These are phyloP conservation scores for Chrysosphaeria jannelii DNA, from an alignment of 2,329 filamentous ascomycete genomes.

Conservation along the genomic window DNA sequence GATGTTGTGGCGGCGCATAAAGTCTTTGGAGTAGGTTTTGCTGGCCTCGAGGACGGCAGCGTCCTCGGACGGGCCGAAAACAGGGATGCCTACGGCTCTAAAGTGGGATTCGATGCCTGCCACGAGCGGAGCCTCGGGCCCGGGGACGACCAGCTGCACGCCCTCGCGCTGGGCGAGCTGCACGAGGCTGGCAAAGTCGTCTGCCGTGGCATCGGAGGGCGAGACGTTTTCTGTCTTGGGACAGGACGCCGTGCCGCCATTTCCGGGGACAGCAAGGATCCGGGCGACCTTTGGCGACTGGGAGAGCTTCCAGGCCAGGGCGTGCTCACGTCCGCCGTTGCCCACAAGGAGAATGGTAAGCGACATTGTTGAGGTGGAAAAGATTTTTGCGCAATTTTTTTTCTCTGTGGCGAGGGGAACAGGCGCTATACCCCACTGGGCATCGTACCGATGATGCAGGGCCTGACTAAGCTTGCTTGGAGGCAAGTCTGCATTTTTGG, in stretches of 20 bases:
- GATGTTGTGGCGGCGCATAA: slow-evolving; percentile 75
- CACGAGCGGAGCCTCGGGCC: slow-evolving; percentile 80
- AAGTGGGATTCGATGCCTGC: slow-evolving; percentile 73
- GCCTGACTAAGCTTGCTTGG: no score
- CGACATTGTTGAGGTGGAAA: slow-evolving; percentile 2
- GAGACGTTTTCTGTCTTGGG: slow-evolving; percentile 42
- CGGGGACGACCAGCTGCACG: slow-evolving; percentile 63
- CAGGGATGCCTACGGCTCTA: slow-evolving; percentile 37
- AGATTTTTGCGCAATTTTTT: no score
- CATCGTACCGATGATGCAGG: no score
- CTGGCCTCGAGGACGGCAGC: slow-evolving; percentile 83
- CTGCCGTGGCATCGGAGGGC: slow-evolving; percentile 26
- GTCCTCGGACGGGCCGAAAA: slow-evolving; percentile 60
- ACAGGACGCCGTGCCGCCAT: slow-evolving; percentile 53
- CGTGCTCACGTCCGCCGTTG: slow-evolving; percentile 83
- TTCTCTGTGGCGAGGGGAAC: no score
- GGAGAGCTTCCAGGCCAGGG: slow-evolving; percentile 75
- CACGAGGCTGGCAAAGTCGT: slow-evolving; percentile 54
- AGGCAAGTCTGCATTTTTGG: neutral
- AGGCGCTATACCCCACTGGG: no score
- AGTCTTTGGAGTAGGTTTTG: slow-evolving; percentile 93
- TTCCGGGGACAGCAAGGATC: slow-evolving; percentile 46
- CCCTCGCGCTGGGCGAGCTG: slow-evolving; percentile 40
- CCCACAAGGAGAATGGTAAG: slow-evolving; percentile 46
- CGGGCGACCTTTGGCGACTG: slow-evolving; percentile 52